Evolutionary conservation across 1,139 yeast species (phyloP).

Genomic region (Zygosaccharomyces pseudobailii): DNA sequence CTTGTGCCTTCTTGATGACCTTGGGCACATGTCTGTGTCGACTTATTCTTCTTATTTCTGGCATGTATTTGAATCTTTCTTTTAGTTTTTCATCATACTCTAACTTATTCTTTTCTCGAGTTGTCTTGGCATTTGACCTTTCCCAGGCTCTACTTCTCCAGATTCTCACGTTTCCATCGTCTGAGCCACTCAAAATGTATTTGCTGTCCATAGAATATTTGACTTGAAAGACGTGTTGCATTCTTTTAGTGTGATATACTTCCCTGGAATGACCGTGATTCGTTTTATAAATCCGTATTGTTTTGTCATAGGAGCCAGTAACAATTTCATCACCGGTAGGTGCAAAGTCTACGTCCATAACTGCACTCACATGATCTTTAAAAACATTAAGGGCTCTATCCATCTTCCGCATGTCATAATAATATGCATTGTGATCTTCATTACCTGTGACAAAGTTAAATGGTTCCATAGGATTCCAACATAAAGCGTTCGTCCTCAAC

Average conservation of each 20-base stretch:
- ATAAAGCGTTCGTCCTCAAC: slow-evolving; percentile 76
- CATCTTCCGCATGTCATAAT: slow-evolving; percentile 95
- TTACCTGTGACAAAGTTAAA: slow-evolving; percentile 86
- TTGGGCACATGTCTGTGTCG: slow-evolving; percentile 90
- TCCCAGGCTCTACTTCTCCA: slow-evolving; percentile 91
- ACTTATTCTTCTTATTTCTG: slow-evolving; percentile 84
- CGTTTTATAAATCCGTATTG: slow-evolving; percentile 72
- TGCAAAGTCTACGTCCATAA: slow-evolving; percentile 88
- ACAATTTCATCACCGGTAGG: slow-evolving; percentile 97
- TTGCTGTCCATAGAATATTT: slow-evolving; percentile 83
- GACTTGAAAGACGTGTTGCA: slow-evolving; percentile 89
- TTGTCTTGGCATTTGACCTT: slow-evolving; percentile 72
- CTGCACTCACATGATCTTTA: slow-evolving; percentile 96
- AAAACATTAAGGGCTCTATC: slow-evolving; percentile 72
- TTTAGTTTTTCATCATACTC: slow-evolving; percentile 90
- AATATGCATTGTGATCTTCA: slow-evolving; percentile 92
- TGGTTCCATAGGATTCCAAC: slow-evolving; percentile 99
- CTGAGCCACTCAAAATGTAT: slow-evolving; percentile 89
- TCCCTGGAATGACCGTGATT: slow-evolving; percentile 91
- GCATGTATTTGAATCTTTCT: slow-evolving; percentile 93
- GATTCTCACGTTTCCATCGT: slow-evolving; percentile 88
- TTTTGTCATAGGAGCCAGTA: slow-evolving; percentile 92
- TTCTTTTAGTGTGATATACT: slow-evolving; percentile 91
- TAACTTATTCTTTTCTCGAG: slow-evolving; percentile 74
- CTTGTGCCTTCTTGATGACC: slow-evolving; percentile 82